These are phyloP conservation scores for Dunaliella salina DNA, from an alignment of 163 green algal genomes.

Conservation along the genomic window DNA sequence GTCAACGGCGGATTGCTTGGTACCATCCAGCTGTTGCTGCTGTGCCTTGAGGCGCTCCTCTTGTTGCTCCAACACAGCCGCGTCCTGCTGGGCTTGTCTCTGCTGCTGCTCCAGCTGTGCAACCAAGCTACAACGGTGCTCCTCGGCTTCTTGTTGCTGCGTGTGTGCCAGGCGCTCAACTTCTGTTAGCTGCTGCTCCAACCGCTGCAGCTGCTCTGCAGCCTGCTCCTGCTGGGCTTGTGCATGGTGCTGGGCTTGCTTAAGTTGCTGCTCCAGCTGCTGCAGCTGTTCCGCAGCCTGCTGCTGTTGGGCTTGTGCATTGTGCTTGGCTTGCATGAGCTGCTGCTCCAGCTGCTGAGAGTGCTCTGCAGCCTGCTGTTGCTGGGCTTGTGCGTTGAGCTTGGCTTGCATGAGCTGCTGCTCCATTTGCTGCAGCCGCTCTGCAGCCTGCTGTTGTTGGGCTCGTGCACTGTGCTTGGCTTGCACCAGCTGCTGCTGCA, in stretches of 20 bases:
- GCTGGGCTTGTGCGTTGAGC: not conserved
- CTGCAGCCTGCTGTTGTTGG: not conserved
- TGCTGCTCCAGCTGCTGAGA: not conserved
- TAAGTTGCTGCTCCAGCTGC: not conserved
- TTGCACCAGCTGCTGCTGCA: not conserved
- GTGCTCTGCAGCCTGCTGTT: not conserved
- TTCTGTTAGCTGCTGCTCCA: no score
- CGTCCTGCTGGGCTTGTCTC: no score
- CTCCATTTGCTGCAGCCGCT: not conserved
- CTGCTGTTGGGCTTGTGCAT: not conserved
- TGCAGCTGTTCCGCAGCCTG: not conserved
- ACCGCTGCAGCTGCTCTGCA: no score
- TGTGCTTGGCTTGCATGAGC: not conserved
- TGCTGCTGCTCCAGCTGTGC: no score
- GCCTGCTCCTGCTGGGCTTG: no score
- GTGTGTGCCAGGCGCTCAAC: no score
- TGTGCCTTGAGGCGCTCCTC: no score
- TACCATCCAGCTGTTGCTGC: no score
- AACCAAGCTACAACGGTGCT: no score
- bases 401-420: not conserved
- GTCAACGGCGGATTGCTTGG: no score
- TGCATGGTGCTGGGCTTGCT: not conserved
- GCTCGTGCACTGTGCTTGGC: not conserved
- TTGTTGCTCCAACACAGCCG: no score
- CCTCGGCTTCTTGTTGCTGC: no score